Evolutionary conservation across 1,284 basidiomycete genomes (phyloP), one percentile per base, ranked within the genome.

Genomic region (Cystobasidium sp.): DNA sequence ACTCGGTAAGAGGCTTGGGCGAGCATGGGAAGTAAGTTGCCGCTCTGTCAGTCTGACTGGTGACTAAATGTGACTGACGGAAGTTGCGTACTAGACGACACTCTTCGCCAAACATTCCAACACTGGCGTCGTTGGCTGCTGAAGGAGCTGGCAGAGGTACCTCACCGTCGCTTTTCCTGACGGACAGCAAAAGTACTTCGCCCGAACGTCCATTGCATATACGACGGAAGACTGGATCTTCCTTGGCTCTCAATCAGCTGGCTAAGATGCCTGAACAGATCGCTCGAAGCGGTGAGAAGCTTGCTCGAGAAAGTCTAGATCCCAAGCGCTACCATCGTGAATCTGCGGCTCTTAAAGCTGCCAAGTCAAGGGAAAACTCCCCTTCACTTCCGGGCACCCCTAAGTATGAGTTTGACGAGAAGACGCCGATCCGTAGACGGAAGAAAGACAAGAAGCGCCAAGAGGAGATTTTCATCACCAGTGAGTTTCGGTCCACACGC

Each of bases 381-480:
- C 52, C 64, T 12, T 75, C 73, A 31, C 49, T 47, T 5, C 62
- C 69, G n/a, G 62, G 51, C 3, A 72, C 75, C 12, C 75, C 75
- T 9, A 47, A 12, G 41, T 20, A 51, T 14, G 68, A 75, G 46
- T 37, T 39, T n/a, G 52, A 65, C 7, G 62, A 59, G 18, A 68
- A 62, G 39, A 44, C 56, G 0, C 49, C 53, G 1, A 12, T 67
- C 1, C 61, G 64, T 16, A 37, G 69, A 49, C 43, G 63, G 10
- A 69, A 56, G 41, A 75, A 75, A 51, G 68, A 71, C 44, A 76
- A 75, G 73, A 64, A 64, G 20, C 16, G 63, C 47, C 71, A 76
- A 31, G 75, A 76, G 22, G 75, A 76, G 44, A 76, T 76, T 46
- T 76, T 75, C 55, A 76, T 76, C 20, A 76, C 75, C 3, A 76